phyloP scores from a whole-genome alignment of 225 moss, liverwort and hornwort genomes.

The Pseudoscleropodium purum region DNA sequence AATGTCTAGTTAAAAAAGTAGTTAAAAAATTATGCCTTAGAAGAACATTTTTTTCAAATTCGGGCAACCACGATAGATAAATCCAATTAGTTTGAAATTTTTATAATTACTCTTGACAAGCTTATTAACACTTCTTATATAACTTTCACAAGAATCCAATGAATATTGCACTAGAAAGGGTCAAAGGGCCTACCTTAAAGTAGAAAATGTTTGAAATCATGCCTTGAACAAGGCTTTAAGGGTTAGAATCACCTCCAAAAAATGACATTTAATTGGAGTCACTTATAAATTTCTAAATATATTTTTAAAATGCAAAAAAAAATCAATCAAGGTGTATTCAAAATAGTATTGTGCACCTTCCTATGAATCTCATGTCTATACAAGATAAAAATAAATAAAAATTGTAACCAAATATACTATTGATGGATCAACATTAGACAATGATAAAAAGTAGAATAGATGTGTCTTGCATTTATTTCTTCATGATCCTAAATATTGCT shows the following conservation, averaged over 20 bases:
- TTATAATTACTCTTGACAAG: background rate
- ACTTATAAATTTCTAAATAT: background rate
- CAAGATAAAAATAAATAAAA: background rate
- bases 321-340: background rate
- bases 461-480: background rate
- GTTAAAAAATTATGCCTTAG: background rate
- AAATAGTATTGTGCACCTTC: background rate
- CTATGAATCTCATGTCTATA: background rate
- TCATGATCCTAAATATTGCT: background rate
- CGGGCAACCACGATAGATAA: accelerated
- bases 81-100: background rate
- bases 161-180: background rate
- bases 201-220: background rate
- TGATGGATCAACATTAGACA: background rate
- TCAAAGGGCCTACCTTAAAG: accelerated
- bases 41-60: background rate
- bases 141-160: background rate
- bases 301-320: background rate
- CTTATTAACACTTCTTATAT: background rate
- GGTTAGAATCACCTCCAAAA: background rate
- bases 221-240: background rate
- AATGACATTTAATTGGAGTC: background rate
- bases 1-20: background rate
- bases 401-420: background rate
- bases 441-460: background rate